Evolutionary conservation across 306 rosid species (phyloP).

Genomic region (Cicer yamashitae): DNA sequence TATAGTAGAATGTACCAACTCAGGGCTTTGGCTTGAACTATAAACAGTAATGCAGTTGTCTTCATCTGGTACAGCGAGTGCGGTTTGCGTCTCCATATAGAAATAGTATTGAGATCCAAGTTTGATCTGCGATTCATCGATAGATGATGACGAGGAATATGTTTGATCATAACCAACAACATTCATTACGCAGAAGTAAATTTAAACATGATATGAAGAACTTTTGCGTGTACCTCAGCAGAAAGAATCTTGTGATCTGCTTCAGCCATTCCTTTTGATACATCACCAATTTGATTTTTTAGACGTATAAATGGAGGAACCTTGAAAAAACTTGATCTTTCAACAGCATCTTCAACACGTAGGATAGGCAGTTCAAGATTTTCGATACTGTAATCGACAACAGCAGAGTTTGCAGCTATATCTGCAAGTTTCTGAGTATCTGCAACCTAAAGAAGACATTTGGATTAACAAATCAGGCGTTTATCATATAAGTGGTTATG

Average conservation of each 20-base stretch:
- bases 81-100: conserved; percentile 89
- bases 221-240: conserved; percentile 59
- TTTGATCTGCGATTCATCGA: conserved; percentile 62
- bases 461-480: not conserved
- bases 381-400: conserved; percentile 68
- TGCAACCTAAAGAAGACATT: conserved; percentile 68
- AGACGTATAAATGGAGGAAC: conserved; percentile 68
- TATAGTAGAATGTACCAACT: conserved; percentile 56
- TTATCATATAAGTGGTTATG: no score
- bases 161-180: conserved; percentile 15
- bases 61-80: conserved; percentile 94
- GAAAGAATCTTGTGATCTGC: conserved; percentile 80
- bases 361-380: conserved; percentile 73
- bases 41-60: conserved; percentile 86
- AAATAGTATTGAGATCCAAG: conserved; percentile 89
- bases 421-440: conserved; percentile 91
- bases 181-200: conserved; percentile 25
- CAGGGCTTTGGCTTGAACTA: conserved; percentile 69
- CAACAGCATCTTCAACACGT: conserved; percentile 77
- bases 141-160: conserved; percentile 13
- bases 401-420: conserved; percentile 62
- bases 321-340: conserved; percentile 66
- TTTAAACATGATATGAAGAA: conserved; percentile 13
- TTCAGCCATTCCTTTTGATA: conserved; percentile 81
- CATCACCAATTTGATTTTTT: conserved; percentile 68